phyloP scores from a whole-genome alignment of 2,329 filamentous ascomycete species.

The Capronia americana region DNA sequence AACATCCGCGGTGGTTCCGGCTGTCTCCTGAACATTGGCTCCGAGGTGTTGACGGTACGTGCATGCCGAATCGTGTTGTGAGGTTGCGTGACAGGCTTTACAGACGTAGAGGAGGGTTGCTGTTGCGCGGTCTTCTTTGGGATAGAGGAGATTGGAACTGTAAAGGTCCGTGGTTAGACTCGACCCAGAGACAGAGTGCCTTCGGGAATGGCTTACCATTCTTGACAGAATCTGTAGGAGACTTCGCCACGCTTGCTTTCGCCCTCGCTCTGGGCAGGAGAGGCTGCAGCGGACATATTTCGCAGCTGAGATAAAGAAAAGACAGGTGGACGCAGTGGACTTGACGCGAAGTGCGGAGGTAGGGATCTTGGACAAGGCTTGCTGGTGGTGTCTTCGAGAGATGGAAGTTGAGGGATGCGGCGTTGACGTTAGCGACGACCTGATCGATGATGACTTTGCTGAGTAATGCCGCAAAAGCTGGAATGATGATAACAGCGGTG shows the following conservation, averaged over 20 bases:
- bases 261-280: conserved; percentile 49
- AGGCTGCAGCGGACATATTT: conserved; percentile 45
- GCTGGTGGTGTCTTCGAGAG: neutral
- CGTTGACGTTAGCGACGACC: neutral
- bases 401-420: neutral
- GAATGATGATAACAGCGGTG: neutral
- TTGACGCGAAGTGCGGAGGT: neutral
- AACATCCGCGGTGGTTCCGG: conserved; percentile 96
- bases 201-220: conserved; percentile 68
- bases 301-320: neutral
- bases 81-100: conserved; percentile 91
- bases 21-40: conserved; percentile 90
- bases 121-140: conserved; percentile 85
- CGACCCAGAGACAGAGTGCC: conserved; percentile 4
- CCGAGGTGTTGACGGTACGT: conserved; percentile 95
- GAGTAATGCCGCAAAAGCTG: neutral
- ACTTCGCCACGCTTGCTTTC: conserved; percentile 63
- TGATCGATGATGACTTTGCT: neutral
- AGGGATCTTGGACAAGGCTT: neutral
- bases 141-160: conserved; percentile 95
- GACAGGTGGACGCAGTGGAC: neutral
- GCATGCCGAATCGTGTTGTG: conserved; percentile 84
- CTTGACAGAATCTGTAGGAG: conserved; percentile 96
- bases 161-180: neutral
- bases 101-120: conserved; percentile 93